phyloP scores from a whole-genome alignment of 805 yeast species.

The Kuraishia capsulata region DNA sequence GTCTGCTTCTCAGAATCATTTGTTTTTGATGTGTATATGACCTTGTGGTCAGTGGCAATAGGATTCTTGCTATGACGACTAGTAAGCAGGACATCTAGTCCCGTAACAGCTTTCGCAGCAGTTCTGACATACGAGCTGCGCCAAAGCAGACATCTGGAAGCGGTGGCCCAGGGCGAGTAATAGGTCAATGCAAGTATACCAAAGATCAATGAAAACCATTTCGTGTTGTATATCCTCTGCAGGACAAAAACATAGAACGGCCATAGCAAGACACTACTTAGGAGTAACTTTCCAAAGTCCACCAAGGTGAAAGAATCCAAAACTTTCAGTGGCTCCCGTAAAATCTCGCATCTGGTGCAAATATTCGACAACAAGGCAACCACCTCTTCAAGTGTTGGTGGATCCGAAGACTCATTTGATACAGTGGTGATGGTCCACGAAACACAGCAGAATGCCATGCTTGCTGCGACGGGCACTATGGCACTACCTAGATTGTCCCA shows the following conservation, averaged over 20 bases:
- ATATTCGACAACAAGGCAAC: constrained; percentile 37
- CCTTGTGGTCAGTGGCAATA: constrained; percentile 1
- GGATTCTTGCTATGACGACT: background rate
- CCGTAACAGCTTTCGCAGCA: constrained; percentile 30
- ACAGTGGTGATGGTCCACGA: constrained; percentile 38
- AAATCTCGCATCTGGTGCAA: constrained; percentile 28
- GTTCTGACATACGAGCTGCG: constrained; percentile 34
- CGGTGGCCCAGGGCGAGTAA: constrained; percentile 39
- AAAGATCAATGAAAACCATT: constrained; percentile 22
- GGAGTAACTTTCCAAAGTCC: constrained; percentile 21
- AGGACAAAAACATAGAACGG: constrained; percentile 34
- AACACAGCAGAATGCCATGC: constrained; percentile 26
- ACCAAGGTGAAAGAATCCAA: constrained; percentile 4
- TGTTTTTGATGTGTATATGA: background rate
- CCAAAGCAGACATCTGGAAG: constrained; percentile 38
- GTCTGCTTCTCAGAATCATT: constrained; percentile 27
- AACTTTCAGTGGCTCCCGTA: constrained; percentile 26
- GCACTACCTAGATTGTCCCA: constrained; percentile 30
- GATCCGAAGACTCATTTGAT: constrained; percentile 22
- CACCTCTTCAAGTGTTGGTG: constrained; percentile 47
- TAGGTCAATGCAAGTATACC: constrained; percentile 32
- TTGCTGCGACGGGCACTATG: constrained; percentile 28
- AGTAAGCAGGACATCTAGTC: constrained; percentile 17
- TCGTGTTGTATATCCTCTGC: constrained; percentile 22
- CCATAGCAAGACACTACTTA: constrained; percentile 25